Percentiles rank a stretch among this genome's conserved stretches.
Conservation (phyloP, 2,329 filamentous ascomycete genomes). For the Sclerotinia nivalis region DNA sequence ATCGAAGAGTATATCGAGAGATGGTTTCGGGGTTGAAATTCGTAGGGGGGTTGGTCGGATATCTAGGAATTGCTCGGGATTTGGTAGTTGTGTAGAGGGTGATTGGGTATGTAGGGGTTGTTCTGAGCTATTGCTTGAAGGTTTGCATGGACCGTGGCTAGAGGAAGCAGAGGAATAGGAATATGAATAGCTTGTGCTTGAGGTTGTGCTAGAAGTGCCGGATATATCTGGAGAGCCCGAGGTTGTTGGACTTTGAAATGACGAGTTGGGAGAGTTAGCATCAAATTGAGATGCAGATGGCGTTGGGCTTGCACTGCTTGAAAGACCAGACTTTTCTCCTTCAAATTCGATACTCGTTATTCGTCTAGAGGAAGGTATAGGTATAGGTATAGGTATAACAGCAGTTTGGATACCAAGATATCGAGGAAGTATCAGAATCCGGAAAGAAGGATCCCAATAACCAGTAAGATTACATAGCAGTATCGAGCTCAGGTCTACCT, state of each 20-base stretch:
- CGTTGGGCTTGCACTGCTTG: too few relatives aligned
- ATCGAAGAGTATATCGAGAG: neutral
- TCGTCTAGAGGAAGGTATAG: neutral
- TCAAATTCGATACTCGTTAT: neutral
- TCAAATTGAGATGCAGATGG: too few relatives aligned
- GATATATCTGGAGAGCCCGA: too few relatives aligned
- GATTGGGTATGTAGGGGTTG: neutral
- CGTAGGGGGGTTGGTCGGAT: neutral
- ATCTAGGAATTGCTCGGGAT: neutral
- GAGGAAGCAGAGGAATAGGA: neutral
- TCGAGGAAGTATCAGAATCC: neutral
- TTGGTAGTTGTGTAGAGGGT: neutral
- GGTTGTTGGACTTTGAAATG: too few relatives aligned
- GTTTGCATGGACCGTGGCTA: neutral
- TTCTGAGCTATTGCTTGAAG: neutral
- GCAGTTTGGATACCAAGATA: neutral
- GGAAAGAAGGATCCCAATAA: neutral
- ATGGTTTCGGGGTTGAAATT: neutral
- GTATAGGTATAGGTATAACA: neutral
- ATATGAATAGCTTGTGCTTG: too few relatives aligned
- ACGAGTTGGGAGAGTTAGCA: too few relatives aligned
- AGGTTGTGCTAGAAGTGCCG: neutral
- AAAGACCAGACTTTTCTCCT: too few relatives aligned
- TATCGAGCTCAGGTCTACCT: neutral
- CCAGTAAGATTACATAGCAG: neutral